These are phyloP conservation scores for Penicillium sp. DNA, from an alignment of 2,329 filamentous ascomycete species.

Conservation along the genomic window DNA sequence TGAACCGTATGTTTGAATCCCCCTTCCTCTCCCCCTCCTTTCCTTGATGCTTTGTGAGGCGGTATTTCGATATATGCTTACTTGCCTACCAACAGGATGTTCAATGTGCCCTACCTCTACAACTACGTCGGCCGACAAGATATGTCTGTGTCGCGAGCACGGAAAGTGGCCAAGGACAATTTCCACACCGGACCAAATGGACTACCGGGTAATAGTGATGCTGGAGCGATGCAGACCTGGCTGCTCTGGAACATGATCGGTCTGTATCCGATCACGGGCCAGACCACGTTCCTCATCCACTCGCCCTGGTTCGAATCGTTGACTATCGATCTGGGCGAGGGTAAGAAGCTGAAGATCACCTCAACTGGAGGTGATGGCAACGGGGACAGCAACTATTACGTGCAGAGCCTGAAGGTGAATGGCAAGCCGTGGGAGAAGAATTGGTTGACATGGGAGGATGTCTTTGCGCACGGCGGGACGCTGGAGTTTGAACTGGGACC, in stretches of 20 bases:
- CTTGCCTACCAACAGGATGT: conserved; percentile 42
- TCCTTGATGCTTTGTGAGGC: background rate
- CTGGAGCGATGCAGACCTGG: conserved; percentile 74
- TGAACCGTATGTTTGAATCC: conserved; percentile 59
- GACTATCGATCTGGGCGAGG: conserved; percentile 61
- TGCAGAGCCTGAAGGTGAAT: conserved; percentile 70
- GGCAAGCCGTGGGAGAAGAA: conserved; percentile 64
- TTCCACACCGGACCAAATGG: conserved; percentile 61
- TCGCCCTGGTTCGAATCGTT: conserved; percentile 67
- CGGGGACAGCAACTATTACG: conserved; percentile 57
- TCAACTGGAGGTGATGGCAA: conserved; percentile 53
- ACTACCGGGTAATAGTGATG: conserved; percentile 72
- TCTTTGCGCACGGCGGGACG: conserved; percentile 67
- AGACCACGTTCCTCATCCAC: conserved; percentile 69
- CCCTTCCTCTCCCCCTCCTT: background rate
- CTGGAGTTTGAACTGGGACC: conserved; percentile 68
- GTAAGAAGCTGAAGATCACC: conserved; percentile 60
- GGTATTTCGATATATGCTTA: too few relatives aligned
- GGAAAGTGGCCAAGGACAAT: conserved; percentile 62
- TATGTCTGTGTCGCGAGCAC: conserved; percentile 62
- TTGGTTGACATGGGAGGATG: conserved; percentile 69
- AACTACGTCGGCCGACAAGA: conserved; percentile 68
- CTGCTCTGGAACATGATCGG: conserved; percentile 71
- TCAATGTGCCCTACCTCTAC: conserved; percentile 71
- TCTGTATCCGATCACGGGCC: conserved; percentile 69